phyloP scores from a whole-genome alignment of 495 filamentous ascomycete species.

The Opeltia flavorubescens region DNA sequence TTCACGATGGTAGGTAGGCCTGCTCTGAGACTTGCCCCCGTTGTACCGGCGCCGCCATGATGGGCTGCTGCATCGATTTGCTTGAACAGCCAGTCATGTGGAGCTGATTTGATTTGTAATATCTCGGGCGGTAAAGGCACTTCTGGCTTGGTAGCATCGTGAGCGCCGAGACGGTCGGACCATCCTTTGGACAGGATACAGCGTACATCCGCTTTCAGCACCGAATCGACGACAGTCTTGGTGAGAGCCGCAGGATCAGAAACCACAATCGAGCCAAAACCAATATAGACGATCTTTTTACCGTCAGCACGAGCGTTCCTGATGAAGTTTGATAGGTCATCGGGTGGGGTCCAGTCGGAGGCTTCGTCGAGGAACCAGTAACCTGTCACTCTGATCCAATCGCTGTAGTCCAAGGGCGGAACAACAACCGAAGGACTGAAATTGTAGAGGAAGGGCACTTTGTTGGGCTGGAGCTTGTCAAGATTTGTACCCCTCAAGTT shows the following conservation, averaged over 20 bases:
- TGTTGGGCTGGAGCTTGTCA: conserved; percentile 89
- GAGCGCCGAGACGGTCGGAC: conserved; percentile 72
- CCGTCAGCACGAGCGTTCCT: conserved; percentile 57
- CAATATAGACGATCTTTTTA: conserved; percentile 93
- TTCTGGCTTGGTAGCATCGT: conserved; percentile 45
- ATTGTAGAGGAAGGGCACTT: conserved; percentile 94
- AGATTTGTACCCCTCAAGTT: conserved; percentile 66
- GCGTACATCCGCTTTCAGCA: conserved; percentile 81
- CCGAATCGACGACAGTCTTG: conserved; percentile 76
- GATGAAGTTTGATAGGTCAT: conserved; percentile 70
- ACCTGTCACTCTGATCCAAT: conserved; percentile 93
- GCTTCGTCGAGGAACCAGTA: conserved; percentile 95
- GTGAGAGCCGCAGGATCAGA: conserved; percentile 79
- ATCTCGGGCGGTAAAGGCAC: conserved; percentile 67
- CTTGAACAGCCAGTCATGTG: conserved; percentile 91
- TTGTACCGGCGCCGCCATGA: conserved; percentile 91
- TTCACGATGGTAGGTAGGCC: conserved; percentile 91
- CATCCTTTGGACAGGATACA: conserved; percentile 98
- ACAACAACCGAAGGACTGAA: conserved; percentile 86
- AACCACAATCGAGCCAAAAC: conserved; percentile 94
- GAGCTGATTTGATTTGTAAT: conserved; percentile 74
- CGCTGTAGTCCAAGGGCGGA: conserved; percentile 87
- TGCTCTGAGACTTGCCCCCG: conserved; percentile 81
- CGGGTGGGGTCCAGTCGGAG: conserved; percentile 56
- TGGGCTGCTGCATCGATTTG: conserved; percentile 92